These are phyloP conservation scores for Aspergillus carbonarius DNA, from an alignment of 2,329 filamentous ascomycete species.

Conservation along the genomic window DNA sequence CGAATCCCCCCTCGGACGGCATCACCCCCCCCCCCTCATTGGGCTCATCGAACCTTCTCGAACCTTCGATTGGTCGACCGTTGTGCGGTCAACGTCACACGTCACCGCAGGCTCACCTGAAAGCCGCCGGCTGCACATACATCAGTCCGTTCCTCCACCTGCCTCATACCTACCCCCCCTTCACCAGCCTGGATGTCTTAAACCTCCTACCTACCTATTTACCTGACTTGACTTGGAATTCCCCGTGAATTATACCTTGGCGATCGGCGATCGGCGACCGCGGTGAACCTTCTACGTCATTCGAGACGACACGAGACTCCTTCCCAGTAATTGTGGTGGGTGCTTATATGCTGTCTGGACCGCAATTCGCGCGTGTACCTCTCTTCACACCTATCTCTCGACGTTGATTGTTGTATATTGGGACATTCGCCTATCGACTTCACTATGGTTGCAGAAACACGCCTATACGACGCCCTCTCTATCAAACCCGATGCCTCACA, in stretches of 20 bases:
- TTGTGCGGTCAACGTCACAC: conserved; percentile 30
- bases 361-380: conserved; percentile 9
- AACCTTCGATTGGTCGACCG: conserved; percentile 33
- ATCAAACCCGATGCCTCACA: conserved; percentile 78
- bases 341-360: conserved; percentile 15
- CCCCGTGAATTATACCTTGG: conserved; percentile 1
- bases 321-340: conserved; percentile 1
- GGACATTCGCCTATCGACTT: background rate
- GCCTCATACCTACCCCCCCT: background rate
- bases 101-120: conserved; percentile 27
- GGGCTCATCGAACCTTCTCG: conserved; percentile 34
- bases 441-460: conserved; percentile 90
- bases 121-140: conserved; percentile 6
- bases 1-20: background rate
- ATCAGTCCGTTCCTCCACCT: background rate
- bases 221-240: background rate
- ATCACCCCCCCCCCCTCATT: background rate
- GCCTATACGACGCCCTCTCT: conserved; percentile 84
- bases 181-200: background rate
- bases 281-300: conserved; percentile 37
- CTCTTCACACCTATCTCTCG: background rate
- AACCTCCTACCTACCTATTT: background rate
- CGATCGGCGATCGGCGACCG: conserved; percentile 1
- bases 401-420: background rate
- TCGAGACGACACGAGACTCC: conserved; percentile 25